Evolutionary conservation across 768 basidiomycete species (phyloP).

Genomic region (Lactifluus rugatus): DNA sequence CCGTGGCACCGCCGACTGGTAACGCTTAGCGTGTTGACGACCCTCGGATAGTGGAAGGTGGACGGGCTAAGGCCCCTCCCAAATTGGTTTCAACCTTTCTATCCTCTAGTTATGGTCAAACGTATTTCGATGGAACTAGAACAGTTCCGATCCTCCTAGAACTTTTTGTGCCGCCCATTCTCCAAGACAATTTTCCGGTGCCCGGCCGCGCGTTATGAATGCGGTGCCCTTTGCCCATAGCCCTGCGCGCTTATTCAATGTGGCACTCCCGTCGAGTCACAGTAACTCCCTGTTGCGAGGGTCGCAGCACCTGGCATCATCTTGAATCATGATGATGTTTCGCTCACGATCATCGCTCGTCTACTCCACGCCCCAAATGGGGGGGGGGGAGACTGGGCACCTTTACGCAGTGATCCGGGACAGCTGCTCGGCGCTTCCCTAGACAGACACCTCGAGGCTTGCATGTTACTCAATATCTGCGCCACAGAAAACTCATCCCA

Average conservation of each 20-base stretch:
- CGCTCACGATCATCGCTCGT: not conserved
- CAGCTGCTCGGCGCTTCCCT: not conserved
- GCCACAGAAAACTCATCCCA: slow-evolving; percentile 5
- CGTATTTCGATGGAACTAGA: not conserved
- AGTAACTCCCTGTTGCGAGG: not conserved
- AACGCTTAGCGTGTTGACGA: not conserved
- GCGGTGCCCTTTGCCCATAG: slow-evolving; percentile 10
- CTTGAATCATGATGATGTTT: not conserved
- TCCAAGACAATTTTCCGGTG: not conserved
- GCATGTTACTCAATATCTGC: slow-evolving; percentile 1
- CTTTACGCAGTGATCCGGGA: not conserved
- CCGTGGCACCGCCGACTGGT: slow-evolving; percentile 1
- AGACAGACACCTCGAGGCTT: slow-evolving; percentile 9
- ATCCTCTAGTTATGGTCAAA: not conserved
- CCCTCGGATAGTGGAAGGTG: not conserved
- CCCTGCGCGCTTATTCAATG: slow-evolving; percentile 16
- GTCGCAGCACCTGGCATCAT: not conserved
- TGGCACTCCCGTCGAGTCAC: not conserved
- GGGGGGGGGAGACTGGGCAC: not conserved
- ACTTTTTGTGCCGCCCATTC: not conserved
- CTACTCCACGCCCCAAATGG: not conserved
- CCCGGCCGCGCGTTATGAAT: not conserved
- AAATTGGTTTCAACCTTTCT: slow-evolving; percentile 2
- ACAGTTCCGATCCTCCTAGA: slow-evolving; percentile 1
- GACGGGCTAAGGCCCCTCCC: not conserved